These are phyloP conservation scores for Pichia deserticola DNA, from an alignment of 805 yeast genomes.

Conservation along the genomic window DNA sequence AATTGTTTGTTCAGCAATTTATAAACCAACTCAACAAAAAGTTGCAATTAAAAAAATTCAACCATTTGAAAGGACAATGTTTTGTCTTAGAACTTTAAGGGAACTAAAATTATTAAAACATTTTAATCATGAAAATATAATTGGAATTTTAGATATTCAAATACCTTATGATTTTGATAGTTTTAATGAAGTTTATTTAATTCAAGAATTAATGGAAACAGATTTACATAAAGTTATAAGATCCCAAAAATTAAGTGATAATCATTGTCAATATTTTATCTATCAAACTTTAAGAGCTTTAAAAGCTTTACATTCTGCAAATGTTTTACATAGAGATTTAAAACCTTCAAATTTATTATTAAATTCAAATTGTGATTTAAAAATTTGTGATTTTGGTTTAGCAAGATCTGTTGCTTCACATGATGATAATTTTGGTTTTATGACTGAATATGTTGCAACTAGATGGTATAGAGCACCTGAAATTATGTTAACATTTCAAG, in stretches of 20 bases:
- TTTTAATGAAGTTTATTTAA: slow-evolving; percentile 81
- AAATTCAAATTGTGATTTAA: slow-evolving; percentile 89
- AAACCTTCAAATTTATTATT: slow-evolving; percentile 83
- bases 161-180: slow-evolving; percentile 68
- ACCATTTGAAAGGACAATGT: slow-evolving; percentile 85
- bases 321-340: slow-evolving; percentile 86
- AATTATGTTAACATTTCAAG: slow-evolving; percentile 90
- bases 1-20: slow-evolving; percentile 82
- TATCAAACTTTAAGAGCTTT: slow-evolving; percentile 88
- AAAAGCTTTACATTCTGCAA: slow-evolving; percentile 88
- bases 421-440: slow-evolving; percentile 65
- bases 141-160: slow-evolving; percentile 83
- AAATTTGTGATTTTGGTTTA: slow-evolving; percentile 90
- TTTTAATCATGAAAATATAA: slow-evolving; percentile 90
- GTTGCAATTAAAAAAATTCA: slow-evolving; percentile 96
- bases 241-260: slow-evolving; percentile 79
- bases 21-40: slow-evolving; percentile 74
- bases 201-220: slow-evolving; percentile 84
- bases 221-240: slow-evolving; percentile 76
- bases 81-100: slow-evolving; percentile 80
- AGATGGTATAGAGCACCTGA: slow-evolving; percentile 98
- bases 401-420: slow-evolving; percentile 61
- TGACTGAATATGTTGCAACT: slow-evolving; percentile 98
- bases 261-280: slow-evolving; percentile 87
- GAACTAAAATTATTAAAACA: slow-evolving; percentile 84